Conservation (phyloP, 2,329 filamentous ascomycete genomes). For the Pseudomassariella vexata region DNA sequence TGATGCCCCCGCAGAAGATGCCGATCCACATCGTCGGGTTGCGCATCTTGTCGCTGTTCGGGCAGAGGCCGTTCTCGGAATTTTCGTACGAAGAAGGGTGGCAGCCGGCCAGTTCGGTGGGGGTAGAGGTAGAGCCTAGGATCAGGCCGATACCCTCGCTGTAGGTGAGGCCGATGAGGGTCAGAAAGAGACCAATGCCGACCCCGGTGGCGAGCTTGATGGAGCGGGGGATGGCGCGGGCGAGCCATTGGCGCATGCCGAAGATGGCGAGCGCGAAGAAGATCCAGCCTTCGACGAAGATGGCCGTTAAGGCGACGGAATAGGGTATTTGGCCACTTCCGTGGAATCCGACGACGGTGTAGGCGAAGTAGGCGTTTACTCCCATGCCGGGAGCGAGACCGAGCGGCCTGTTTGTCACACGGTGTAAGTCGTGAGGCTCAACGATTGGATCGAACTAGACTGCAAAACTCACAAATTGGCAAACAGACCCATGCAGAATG, state of each 20-base stretch:
- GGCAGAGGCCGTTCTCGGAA: conserved; percentile 50
- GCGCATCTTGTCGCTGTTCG: conserved; percentile 66
- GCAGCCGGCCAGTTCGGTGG: conserved; percentile 72
- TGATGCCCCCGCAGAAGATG: conserved; percentile 77
- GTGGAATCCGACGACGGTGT: conserved; percentile 65
- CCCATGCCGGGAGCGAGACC: conserved; percentile 72
- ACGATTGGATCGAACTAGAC: neutral
- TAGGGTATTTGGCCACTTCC: conserved; percentile 71
- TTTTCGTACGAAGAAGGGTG: conserved; percentile 31
- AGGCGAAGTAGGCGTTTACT: conserved; percentile 83
- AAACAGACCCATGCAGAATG: conserved; percentile 79
- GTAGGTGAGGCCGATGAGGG: conserved; percentile 71
- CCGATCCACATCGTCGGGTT: conserved; percentile 82
- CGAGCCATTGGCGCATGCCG: conserved; percentile 83
- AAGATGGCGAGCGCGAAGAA: conserved; percentile 76
- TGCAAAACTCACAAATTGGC: conserved; percentile 59
- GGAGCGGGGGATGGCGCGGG: conserved; percentile 72
- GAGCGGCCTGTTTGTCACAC: conserved; percentile 52
- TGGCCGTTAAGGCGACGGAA: conserved; percentile 71
- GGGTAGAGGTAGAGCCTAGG: conserved; percentile 61
- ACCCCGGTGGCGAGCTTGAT: conserved; percentile 85
- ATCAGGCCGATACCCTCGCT: conserved; percentile 77
- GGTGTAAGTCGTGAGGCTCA: conserved; percentile 29
- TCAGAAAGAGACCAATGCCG: conserved; percentile 79
- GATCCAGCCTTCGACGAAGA: conserved; percentile 83